Percentiles rank a stretch among this genome's conserved stretches.
Evolutionary conservation across 805 yeast species (phyloP).

Genomic region (Barnettozyma sucrosica): DNA sequence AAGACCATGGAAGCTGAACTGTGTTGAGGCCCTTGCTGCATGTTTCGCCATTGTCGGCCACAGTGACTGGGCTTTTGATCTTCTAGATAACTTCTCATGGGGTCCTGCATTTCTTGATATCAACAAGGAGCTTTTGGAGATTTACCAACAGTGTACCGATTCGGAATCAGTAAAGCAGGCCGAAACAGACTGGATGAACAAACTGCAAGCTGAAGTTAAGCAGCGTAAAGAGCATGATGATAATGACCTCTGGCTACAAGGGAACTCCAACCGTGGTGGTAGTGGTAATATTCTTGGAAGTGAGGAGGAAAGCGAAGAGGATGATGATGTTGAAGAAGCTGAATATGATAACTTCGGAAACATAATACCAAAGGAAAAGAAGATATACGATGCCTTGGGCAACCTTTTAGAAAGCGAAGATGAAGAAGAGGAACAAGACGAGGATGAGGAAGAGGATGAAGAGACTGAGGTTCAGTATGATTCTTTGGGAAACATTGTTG

Average conservation of each 20-base stretch:
- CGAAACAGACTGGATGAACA: conserved; percentile 68
- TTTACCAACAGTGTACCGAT: conserved; percentile 78
- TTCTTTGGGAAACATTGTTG: background rate
- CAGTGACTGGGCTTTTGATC: conserved; percentile 77
- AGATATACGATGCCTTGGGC: conserved; percentile 16
- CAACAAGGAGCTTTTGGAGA: conserved; percentile 68
- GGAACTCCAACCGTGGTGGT: conserved; percentile 59
- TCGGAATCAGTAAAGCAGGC: conserved; percentile 65
- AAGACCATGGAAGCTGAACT: conserved; percentile 89
- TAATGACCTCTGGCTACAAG: conserved; percentile 71
- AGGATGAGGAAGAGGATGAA: conserved; percentile 9
- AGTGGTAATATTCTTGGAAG: conserved; percentile 14
- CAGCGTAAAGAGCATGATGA: conserved; percentile 51
- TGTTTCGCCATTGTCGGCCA: conserved; percentile 93
- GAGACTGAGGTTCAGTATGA: conserved; percentile 5
- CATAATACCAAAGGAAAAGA: conserved; percentile 1
- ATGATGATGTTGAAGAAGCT: conserved; percentile 9
- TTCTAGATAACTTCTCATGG: conserved; percentile 84
- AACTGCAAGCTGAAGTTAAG: conserved; percentile 58
- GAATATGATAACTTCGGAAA: conserved; percentile 21
- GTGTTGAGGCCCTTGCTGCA: conserved; percentile 97
- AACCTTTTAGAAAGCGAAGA: conserved; percentile 15
- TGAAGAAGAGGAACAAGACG: conserved; percentile 10
- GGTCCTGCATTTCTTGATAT: conserved; percentile 83
- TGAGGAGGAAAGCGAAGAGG: conserved; percentile 19